A percentile compares a stretch with the other conserved stretches of the same genome.
Conservation (phyloP, 768 basidiomycete species). For the Cubamyces sp. region DNA sequence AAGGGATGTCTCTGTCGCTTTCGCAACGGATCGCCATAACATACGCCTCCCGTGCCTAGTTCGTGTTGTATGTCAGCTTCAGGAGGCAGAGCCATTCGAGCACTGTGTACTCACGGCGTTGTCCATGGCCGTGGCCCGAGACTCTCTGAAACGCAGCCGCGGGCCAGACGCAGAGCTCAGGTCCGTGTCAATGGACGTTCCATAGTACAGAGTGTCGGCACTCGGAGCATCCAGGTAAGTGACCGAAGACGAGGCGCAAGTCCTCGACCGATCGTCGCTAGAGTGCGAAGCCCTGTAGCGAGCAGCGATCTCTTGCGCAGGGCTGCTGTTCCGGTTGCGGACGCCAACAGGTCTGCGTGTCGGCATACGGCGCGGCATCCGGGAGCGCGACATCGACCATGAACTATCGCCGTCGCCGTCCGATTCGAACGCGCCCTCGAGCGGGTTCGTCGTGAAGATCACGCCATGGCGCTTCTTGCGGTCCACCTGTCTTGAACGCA, state of each 20-base stretch:
- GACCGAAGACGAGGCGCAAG: slow-evolving; percentile 14
- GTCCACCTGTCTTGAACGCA: slow-evolving; percentile 1
- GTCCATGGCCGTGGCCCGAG: slow-evolving; percentile 20
- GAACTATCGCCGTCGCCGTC: slow-evolving; percentile 24
- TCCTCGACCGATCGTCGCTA: background rate
- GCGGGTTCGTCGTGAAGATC: slow-evolving; percentile 16
- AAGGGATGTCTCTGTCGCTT: slow-evolving; percentile 18
- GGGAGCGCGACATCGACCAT: slow-evolving; percentile 26
- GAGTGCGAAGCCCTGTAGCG: slow-evolving; percentile 23
- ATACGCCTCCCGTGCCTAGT: slow-evolving; percentile 22
- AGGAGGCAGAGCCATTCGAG: background rate
- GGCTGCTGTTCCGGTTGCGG: slow-evolving; percentile 21
- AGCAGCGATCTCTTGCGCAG: slow-evolving; percentile 25
- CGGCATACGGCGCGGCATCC: slow-evolving; percentile 15
- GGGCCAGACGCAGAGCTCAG: slow-evolving; percentile 17
- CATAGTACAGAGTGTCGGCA: background rate
- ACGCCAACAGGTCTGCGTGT: slow-evolving; percentile 5
- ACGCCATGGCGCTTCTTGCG: slow-evolving; percentile 17
- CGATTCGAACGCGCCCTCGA: background rate
- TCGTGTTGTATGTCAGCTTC: background rate
- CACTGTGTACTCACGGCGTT: slow-evolving; percentile 17
- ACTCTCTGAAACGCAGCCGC: slow-evolving; percentile 15
- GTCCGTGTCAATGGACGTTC: slow-evolving; percentile 10
- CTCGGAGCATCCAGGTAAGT: slow-evolving; percentile 14
- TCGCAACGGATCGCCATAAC: slow-evolving; percentile 17